Conservation (phyloP, 1,284 basidiomycete species). For the Cryptococcus sp. region DNA sequence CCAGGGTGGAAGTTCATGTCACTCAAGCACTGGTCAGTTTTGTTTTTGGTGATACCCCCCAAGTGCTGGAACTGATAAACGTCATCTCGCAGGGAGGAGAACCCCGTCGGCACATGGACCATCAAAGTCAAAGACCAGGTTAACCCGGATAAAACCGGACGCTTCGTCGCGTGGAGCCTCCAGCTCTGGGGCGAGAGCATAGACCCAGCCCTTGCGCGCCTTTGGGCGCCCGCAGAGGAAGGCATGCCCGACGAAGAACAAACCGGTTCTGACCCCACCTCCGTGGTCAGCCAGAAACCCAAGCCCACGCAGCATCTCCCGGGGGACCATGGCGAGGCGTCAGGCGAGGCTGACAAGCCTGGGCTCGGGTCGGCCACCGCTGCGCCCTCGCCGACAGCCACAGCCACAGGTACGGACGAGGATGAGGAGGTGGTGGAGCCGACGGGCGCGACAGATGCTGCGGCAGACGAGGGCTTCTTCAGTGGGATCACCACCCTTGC, state of each 20-base stretch:
- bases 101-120: constrained; percentile 89
- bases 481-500: constrained; percentile 72
- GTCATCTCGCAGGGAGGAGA: constrained; percentile 69
- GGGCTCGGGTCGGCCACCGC: constrained; percentile 27
- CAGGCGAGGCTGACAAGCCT: constrained; percentile 41
- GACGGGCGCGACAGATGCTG: constrained; percentile 18
- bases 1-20: constrained; percentile 97
- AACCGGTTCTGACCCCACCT: constrained; percentile 50
- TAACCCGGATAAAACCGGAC: constrained; percentile 62
- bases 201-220: constrained; percentile 65
- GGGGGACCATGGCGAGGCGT: constrained; percentile 66
- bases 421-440: constrained; percentile 21
- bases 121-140: constrained; percentile 77
- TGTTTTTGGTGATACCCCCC: background rate
- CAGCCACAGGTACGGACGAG: constrained; percentile 4
- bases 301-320: constrained; percentile 90
- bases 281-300: constrained; percentile 56
- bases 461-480: constrained; percentile 77
- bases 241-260: constrained; percentile 49
- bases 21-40: constrained; percentile 89
- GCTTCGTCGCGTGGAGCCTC: constrained; percentile 88
- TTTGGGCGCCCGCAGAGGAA: constrained; percentile 55
- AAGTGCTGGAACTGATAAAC: constrained; percentile 7
- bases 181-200: constrained; percentile 88
- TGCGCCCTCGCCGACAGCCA: constrained; percentile 12